Base-by-base conservation (phyloP, 2,329 filamentous ascomycete genomes). In the Colletotrichum magnum region DNA sequence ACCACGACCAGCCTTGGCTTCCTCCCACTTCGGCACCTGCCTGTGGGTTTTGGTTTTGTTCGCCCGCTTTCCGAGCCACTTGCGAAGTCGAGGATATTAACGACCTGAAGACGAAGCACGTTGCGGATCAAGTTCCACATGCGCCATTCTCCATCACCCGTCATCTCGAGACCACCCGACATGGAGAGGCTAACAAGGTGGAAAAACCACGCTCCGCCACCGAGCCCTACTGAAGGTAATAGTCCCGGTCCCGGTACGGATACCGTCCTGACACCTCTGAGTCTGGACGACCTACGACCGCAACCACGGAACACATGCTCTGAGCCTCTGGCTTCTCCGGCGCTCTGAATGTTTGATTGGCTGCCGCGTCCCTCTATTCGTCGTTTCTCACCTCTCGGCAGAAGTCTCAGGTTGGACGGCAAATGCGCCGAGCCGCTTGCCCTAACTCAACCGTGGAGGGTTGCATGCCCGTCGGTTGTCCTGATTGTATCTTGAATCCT, bases 401-500 rank as follows among this genome's bases (percentile, higher is more conserved):
- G 24, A 62, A 50, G 15, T 28, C 50, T 62, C 57, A 56, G 28
- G 50, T 66, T 43, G 41, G 54, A 61, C 64, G 58, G 50, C 64
- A 62, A 56, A 50, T 66, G 64, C 64, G 58, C 58, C 64, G 57
- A 66, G 64, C 58, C 50, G 57, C 62, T 62, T 62, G 58, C 43
- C 36, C 39, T 21, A 39, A 56, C 48, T 41, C 28, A 39, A 56
- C 48, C 51, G 50, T 41, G 54, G 57, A 62, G 58, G 57, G 57
- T 66, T 36, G 43, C 58, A 60, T 58, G 43, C 21, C 32, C 54
- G 24, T 39, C 57, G 50, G n/a, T 26, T 39, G 50, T 60, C 60
- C 24, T 51, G 16, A 24, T 39, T 24, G 16, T 62, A 52, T 45
- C n/a, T 41, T 39, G 45, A 41, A 9, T 32, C 41, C 36, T 54